These are phyloP conservation scores for Thuidium tamariscinum DNA, from an alignment of 225 moss, liverwort and hornwort genomes.

Conservation along the genomic window DNA sequence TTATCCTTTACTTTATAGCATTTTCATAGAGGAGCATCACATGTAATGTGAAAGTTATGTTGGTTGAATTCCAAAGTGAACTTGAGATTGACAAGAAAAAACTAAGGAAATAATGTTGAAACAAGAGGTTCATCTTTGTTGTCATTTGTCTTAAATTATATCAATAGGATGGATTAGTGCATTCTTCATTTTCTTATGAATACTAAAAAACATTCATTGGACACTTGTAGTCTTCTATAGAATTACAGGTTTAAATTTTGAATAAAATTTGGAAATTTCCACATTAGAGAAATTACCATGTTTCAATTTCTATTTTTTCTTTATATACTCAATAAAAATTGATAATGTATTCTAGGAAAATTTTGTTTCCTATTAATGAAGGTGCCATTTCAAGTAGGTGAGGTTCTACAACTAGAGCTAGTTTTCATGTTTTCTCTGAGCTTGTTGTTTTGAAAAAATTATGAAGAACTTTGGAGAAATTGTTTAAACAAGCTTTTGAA, in stretches of 20 bases:
- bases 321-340: not conserved
- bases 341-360: not conserved
- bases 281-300: not conserved
- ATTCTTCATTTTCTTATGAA: not conserved
- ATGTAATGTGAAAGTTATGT: not conserved
- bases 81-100: too few species aligned
- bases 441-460: too few species aligned
- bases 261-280: not conserved
- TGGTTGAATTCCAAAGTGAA: not conserved
- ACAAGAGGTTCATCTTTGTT: rapidly evolving
- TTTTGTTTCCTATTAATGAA: not conserved
- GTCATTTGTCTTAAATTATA: not conserved
- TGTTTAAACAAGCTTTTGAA: not conserved
- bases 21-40: rapidly evolving
- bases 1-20: not conserved
- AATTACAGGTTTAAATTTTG: too few species aligned
- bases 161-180: not conserved
- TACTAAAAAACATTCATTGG: not conserved
- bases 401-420: not conserved
- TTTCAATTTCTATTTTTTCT: not conserved
- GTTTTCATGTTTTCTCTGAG: rapidly evolving
- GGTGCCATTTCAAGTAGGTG: rapidly evolving
- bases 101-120: not conserved
- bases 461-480: not conserved
- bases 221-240: rapidly evolving